These are phyloP conservation scores for Malassezia caprae DNA, from an alignment of 1,284 basidiomycete genomes.

Conservation along the genomic window DNA sequence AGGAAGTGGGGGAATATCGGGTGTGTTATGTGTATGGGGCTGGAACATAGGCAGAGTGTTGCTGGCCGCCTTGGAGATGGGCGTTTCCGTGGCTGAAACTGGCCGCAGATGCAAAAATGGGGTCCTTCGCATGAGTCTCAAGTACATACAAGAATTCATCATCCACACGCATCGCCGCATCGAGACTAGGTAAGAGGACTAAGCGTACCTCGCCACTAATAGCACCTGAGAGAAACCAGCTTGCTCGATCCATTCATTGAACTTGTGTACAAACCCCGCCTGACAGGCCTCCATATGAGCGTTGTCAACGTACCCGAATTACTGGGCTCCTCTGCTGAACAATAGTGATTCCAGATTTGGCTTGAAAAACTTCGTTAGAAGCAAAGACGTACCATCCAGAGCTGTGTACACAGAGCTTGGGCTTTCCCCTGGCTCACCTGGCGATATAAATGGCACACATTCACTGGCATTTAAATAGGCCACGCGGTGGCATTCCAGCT, in stretches of 20 bases:
- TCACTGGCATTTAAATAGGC: conserved; percentile 24
- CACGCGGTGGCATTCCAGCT: conserved; percentile 21
- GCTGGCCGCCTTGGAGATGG: conserved; percentile 3
- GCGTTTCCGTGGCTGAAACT: background rate
- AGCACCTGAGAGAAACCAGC: conserved; percentile 15
- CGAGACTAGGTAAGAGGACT: conserved; percentile 18
- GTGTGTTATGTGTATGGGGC: background rate
- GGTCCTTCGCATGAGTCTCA: conserved; percentile 11
- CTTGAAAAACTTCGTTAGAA: conserved; percentile 1
- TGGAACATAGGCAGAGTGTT: background rate
- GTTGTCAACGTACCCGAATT: conserved; percentile 16
- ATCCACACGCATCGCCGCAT: conserved; percentile 31
- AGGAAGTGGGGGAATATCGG: conserved; percentile 23
- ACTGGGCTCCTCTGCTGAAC: conserved; percentile 38
- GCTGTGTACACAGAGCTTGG: background rate
- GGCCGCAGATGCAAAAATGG: conserved; percentile 17
- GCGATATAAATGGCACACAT: conserved; percentile 33
- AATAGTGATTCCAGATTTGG: conserved; percentile 14
- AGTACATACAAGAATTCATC: conserved; percentile 19
- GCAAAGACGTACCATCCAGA: conserved; percentile 10
- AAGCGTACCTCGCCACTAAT: conserved; percentile 13
- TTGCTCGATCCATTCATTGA: conserved; percentile 17
- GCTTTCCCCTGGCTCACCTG: conserved; percentile 17
- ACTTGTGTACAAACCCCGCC: conserved; percentile 2
- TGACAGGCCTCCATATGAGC: conserved; percentile 1